A percentile compares a stretch with the other conserved stretches of the same genome.
These are phyloP conservation scores for Heliamphora exappendiculata DNA, from an alignment of 148 eudicot genomes.

Conservation along the genomic window DNA sequence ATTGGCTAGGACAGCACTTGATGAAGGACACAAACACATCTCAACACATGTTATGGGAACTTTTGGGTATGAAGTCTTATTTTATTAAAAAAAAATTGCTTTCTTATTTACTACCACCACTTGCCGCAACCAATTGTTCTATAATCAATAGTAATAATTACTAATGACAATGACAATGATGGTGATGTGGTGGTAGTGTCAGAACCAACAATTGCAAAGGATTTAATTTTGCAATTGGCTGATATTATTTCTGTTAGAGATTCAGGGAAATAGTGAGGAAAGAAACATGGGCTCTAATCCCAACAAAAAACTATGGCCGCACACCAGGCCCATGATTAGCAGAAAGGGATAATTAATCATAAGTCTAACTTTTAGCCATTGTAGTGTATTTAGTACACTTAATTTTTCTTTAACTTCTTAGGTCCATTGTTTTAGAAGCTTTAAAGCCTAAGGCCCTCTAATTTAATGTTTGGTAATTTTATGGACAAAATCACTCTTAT, in stretches of 20 bases:
- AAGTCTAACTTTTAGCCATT: too few species aligned
- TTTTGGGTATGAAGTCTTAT: constrained; percentile 61
- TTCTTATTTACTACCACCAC: background rate
- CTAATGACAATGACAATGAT: background rate
- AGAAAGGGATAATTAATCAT: too few species aligned
- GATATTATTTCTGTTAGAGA: too few species aligned
- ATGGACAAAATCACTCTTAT: too few species aligned
- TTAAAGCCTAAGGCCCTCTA: too few species aligned
- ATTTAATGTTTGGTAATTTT: too few species aligned
- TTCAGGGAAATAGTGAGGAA: too few species aligned
- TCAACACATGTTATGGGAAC: constrained; percentile 97
- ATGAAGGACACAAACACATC: constrained; percentile 61
- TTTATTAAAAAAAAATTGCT: background rate
- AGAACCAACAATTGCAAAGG: too few species aligned
- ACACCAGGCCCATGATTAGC: background rate
- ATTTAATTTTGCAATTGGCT: too few species aligned
- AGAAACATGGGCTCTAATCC: background rate
- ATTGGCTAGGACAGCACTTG: constrained; percentile 71
- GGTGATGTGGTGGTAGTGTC: background rate
- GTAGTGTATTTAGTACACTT: too few species aligned
- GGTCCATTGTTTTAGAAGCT: too few species aligned
- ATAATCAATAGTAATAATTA: background rate
- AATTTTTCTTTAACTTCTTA: too few species aligned
- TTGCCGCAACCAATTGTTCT: background rate
- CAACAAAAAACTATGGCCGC: background rate